Evolutionary conservation across 352 stramenopile species (phyloP).

Genomic region (Globisporangium emineosum): DNA sequence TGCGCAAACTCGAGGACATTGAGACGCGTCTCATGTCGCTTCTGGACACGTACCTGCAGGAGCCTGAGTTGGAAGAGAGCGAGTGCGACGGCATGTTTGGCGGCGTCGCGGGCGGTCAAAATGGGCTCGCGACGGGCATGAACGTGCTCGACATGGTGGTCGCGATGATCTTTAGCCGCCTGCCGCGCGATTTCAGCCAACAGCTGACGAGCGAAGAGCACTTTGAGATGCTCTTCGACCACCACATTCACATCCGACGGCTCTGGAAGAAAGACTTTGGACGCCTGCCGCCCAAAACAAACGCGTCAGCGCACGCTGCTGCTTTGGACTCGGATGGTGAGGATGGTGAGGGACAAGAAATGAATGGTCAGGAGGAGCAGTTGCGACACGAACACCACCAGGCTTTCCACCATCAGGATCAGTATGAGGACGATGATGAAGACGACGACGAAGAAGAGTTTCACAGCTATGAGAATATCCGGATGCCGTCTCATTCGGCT

Average conservation of each 20-base stretch:
- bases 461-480: slow-evolving; percentile 14
- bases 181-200: slow-evolving; percentile 62
- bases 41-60: slow-evolving; percentile 55
- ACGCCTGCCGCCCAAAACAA: slow-evolving; percentile 40
- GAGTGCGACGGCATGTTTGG: slow-evolving; percentile 47
- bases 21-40: slow-evolving; percentile 62
- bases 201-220: slow-evolving; percentile 59
- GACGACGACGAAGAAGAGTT: slow-evolving; percentile 13
- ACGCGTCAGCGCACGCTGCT: slow-evolving; percentile 8
- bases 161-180: slow-evolving; percentile 80
- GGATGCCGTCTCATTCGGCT: slow-evolving; percentile 17
- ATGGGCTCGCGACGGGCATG: slow-evolving; percentile 36
- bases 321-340: slow-evolving; percentile 12
- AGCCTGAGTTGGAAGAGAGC: slow-evolving; percentile 49
- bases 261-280: slow-evolving; percentile 87
- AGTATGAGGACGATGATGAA: slow-evolving; percentile 6
- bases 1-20: slow-evolving; percentile 80
- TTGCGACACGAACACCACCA: neutral
- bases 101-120: slow-evolving; percentile 18
- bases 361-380: slow-evolving; percentile 9
- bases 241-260: slow-evolving; percentile 74
- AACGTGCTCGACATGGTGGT: slow-evolving; percentile 87
- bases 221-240: slow-evolving; percentile 71
- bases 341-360: slow-evolving; percentile 18
- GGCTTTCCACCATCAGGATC: slow-evolving; percentile 1